Evolutionary conservation across 225 moss, liverwort and hornwort genomes (phyloP), one percentile per base, ranked within the genome.

Genomic region (Straminergon stramineum): DNA sequence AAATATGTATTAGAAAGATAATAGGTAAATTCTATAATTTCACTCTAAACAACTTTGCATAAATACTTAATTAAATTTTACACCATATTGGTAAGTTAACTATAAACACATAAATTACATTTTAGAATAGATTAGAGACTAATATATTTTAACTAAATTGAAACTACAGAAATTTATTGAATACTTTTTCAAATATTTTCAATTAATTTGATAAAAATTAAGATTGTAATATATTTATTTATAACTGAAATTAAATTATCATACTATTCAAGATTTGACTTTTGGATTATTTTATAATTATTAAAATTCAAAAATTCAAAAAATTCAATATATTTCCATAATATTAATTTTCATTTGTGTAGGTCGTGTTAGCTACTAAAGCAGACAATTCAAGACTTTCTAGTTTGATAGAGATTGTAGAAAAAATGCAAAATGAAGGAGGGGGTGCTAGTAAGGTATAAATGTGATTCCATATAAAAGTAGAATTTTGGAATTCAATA

Each of bases 341-440:
- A 28, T 41, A 7, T n/a, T 34, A 48, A 0, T 48, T 32, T 62
- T 32, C 7, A 31, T 39, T 63, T 58, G 24, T 66, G 26, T 84
- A 96, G 97, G 95, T 96, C 71, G 64, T 96, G 55, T 88, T 96
- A 81, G 96, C 97, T 58, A 92, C 93, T 67, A 96, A 97, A 90
- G 97, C 92, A 83, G 95, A 96, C 87, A 90, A 90, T 45, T 92
- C 88, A 91, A 84, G 87, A 75, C 79, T 97, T 53, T 87, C 90
- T 71, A 41, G 90, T 48, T 92, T 97, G 31, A 90, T 88, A 76
- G 94, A 95, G 31, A 88, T 86, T 12, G 34, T 97, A 51, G 91
- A 95, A n/a, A 95, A 92, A 73, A 13, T 93, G 73, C 92, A 93
- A 85, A 82, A 26, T 37, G 83, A 90, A 35, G 92, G 93, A 85